A percentile compares a stretch with the other conserved stretches of the same genome.
Evolutionary conservation across 495 filamentous ascomycete species (phyloP).

Genomic region (Xylaria venustula): DNA sequence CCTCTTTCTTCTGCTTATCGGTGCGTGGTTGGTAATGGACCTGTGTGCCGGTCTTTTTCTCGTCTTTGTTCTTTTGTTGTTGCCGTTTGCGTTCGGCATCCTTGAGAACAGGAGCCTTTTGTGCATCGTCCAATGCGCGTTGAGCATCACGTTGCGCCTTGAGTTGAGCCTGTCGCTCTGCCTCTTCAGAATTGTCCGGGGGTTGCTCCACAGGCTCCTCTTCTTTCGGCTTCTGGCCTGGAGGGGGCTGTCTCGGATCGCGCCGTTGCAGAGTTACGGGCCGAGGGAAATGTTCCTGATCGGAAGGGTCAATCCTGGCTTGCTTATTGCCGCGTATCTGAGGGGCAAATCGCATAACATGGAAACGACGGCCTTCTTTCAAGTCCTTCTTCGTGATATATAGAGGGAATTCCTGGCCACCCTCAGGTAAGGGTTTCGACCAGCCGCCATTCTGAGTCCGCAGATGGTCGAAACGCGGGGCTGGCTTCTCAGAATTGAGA

Average conservation of each 20-base stretch:
- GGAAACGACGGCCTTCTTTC: conserved; percentile 77
- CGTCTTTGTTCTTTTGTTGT: conserved; percentile 67
- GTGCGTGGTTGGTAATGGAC: conserved; percentile 47
- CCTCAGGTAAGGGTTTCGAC: conserved; percentile 52
- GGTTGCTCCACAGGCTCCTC: conserved; percentile 51
- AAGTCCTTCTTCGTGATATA: conserved; percentile 77
- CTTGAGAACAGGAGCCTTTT: conserved; percentile 73
- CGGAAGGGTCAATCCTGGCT: conserved; percentile 61
- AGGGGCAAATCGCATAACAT: conserved; percentile 71
- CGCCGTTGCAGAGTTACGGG: conserved; percentile 87
- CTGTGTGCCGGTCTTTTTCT: conserved; percentile 68
- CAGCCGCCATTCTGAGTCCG: conserved; percentile 58
- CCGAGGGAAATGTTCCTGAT: conserved; percentile 79
- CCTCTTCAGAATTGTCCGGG: conserved; percentile 64
- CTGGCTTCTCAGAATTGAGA: conserved; percentile 8
- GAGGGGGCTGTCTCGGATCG: conserved; percentile 72
- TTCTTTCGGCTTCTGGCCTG: conserved; percentile 51
- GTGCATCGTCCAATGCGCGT: conserved; percentile 76
- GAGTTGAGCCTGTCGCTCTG: conserved; percentile 56
- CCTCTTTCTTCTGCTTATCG: conserved; percentile 73
- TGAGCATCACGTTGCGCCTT: conserved; percentile 79
- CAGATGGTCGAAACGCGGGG: conserved; percentile 25
- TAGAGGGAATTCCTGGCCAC: conserved; percentile 65
- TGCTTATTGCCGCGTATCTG: conserved; percentile 32
- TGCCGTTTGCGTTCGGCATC: conserved; percentile 55